Evolutionary conservation across 805 yeast species (phyloP), one percentile per base, ranked within the genome.

Genomic region (Tetrapisispora arboricola): DNA sequence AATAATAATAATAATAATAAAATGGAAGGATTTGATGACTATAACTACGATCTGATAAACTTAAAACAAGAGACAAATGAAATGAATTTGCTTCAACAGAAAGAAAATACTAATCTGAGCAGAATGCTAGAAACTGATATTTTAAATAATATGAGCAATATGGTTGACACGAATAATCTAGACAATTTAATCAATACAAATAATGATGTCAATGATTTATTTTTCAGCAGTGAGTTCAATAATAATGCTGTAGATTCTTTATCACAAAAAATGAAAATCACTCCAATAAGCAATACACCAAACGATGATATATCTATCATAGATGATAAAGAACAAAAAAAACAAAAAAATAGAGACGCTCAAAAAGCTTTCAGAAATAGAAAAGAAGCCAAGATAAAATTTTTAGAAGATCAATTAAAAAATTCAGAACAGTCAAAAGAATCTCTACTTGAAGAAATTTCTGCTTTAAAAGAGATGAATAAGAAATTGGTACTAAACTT

Each of bases 281-380:
- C 37, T 18, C 37, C 37, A 12, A 12, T 8, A 3, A 34, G 37
- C 25, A 34, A 34, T 34, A 11, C 20, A 16, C 37, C 37, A 9
- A 22, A 34, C 5, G 29, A 34, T 34, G 29, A 24, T 4, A 2
- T 24, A 15, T 34, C 27, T 7, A 15, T 32, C 3, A 13, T 22
- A 4, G 37, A 33, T 33, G 39, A 38, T 6, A 69, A 69, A 16
- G 64, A 71, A 47, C 77, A 75, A 57, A 71, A 84, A 39, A 82
- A 78, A 54, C 86, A 85, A 2, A 92, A 81, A 57, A 84, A 84
- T 55, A 67, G 94, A 52, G 88, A 88, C 10, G 94, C 94, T 1
- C 95, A 85, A 62, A 68, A 87, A 49, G 94, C 94, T 2, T 85
- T 83, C 60, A 67, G 94, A 45, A 88, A 84, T 59, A 74, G 94